These are phyloP conservation scores for Gentiana dahurica DNA, from an alignment of 257 asterid genomes.

Conservation along the genomic window DNA sequence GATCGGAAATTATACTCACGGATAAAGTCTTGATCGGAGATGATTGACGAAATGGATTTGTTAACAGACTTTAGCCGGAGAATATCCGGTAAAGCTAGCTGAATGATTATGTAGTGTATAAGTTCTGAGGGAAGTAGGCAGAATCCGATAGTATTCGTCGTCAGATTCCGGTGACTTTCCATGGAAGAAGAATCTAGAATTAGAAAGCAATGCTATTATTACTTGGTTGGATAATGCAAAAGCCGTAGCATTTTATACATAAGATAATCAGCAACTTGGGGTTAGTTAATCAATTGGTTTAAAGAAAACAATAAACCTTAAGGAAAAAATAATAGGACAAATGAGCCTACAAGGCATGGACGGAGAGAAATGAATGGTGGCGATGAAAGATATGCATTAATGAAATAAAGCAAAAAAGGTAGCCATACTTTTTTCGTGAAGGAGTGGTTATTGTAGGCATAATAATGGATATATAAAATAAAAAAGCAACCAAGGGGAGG, in stretches of 20 bases:
- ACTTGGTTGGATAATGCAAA: background rate
- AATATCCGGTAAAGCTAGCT: slow-evolving; percentile 30
- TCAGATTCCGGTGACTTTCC: slow-evolving; percentile 22
- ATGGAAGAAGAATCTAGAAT: slow-evolving; percentile 4
- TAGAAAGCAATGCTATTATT: background rate
- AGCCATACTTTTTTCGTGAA: too few relatives aligned
- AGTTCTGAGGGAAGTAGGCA: slow-evolving; percentile 34
- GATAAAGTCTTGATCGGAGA: slow-evolving; percentile 25
- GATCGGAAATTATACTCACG: slow-evolving; percentile 26
- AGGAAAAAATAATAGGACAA: slow-evolving; percentile 11
- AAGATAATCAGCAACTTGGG: slow-evolving; percentile 5
- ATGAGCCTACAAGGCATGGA: slow-evolving; percentile 17
- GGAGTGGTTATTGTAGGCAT: too few relatives aligned
- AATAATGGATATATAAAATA: too few relatives aligned
- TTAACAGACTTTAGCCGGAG: slow-evolving; percentile 24
- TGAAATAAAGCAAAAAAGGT: too few relatives aligned
- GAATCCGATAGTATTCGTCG: slow-evolving; percentile 27
- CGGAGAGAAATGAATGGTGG: slow-evolving; percentile 23
- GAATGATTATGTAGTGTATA: slow-evolving; percentile 27
- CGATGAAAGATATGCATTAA: slow-evolving; percentile 9
- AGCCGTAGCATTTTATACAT: background rate
- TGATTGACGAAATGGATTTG: slow-evolving; percentile 15
- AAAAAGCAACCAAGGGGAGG: too few relatives aligned
- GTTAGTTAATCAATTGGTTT: background rate
- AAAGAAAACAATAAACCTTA: slow-evolving; percentile 2